Percentiles rank a stretch among this genome's conserved stretches.
Conservation (phyloP, 495 filamentous ascomycete species). For the Chaetomidium leptoderma region DNA sequence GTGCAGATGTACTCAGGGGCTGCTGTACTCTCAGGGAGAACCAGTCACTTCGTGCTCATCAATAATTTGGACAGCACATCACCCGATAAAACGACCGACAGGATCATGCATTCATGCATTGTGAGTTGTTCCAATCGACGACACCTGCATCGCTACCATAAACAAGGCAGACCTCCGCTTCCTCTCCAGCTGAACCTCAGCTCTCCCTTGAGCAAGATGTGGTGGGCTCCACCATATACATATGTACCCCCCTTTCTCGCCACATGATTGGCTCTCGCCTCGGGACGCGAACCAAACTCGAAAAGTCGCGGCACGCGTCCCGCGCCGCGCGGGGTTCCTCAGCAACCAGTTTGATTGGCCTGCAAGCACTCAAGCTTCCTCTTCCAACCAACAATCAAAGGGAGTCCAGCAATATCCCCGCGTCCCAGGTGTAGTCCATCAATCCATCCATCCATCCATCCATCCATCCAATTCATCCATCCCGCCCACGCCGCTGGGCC, state of each 20-base stretch:
- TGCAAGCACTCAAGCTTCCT: neutral
- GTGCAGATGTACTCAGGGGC: too few relatives aligned
- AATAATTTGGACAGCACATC: neutral
- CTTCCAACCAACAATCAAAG: conserved; percentile 12
- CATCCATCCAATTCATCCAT: too few relatives aligned
- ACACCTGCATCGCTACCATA: neutral
- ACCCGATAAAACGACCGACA: neutral
- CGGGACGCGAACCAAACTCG: conserved; percentile 17
- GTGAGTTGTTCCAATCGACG: neutral
- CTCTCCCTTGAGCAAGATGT: neutral
- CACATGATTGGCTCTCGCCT: conserved; percentile 11
- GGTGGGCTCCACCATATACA: too few relatives aligned
- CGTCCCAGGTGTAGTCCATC: neutral
- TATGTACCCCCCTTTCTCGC: too few relatives aligned
- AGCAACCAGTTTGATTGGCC: conserved; percentile 15
- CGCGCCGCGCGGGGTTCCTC: conserved; percentile 12
- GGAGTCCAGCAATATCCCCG: neutral
- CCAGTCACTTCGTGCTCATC: too few relatives aligned
- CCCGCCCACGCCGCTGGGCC: neutral
- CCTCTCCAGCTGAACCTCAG: conserved; percentile 1
- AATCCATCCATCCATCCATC: too few relatives aligned
- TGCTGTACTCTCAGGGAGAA: too few relatives aligned
- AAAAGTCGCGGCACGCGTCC: conserved; percentile 23
- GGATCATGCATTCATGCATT: conserved; percentile 1
- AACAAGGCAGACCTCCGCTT: neutral